These are phyloP conservation scores for Clavulina sp. DNA, from an alignment of 768 basidiomycete genomes.

Conservation along the genomic window DNA sequence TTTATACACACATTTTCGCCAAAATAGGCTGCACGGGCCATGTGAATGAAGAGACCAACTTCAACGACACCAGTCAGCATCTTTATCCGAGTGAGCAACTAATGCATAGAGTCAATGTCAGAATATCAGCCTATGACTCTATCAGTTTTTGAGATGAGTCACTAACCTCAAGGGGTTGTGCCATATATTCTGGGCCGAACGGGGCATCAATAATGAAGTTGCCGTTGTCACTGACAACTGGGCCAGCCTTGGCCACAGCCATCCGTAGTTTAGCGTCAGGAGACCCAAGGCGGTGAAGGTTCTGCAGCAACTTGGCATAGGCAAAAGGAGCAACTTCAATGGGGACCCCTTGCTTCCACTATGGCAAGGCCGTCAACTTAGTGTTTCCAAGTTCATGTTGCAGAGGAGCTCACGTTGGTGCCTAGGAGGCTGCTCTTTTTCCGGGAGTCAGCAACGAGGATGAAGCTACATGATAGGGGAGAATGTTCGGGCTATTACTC, in stretches of 20 bases:
- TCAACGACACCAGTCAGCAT: slow-evolving; percentile 97
- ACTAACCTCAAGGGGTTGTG: slow-evolving; percentile 42
- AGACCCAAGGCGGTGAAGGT: slow-evolving; percentile 35
- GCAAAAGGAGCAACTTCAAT: slow-evolving; percentile 96
- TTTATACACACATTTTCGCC: slow-evolving; percentile 47
- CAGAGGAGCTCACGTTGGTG: slow-evolving; percentile 52
- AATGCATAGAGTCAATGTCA: not conserved
- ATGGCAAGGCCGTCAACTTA: not conserved
- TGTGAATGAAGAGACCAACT: slow-evolving; percentile 88
- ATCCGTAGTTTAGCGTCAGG: slow-evolving; percentile 70
- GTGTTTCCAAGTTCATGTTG: not conserved
- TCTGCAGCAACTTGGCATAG: slow-evolving; percentile 70
- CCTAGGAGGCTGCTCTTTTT: slow-evolving; percentile 78
- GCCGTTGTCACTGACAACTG: slow-evolving; percentile 91
- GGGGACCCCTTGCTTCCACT: slow-evolving; percentile 83
- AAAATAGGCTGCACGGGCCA: slow-evolving; percentile 95
- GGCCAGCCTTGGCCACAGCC: slow-evolving; percentile 80
- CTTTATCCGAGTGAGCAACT: slow-evolving; percentile 74
- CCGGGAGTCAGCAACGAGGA: slow-evolving; percentile 87
- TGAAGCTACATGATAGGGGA: slow-evolving; percentile 33
- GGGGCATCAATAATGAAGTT: slow-evolving; percentile 98
- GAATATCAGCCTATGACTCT: not conserved
- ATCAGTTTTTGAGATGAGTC: not conserved
- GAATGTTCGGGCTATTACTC: not conserved
- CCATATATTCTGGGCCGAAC: slow-evolving; percentile 52